A percentile compares a stretch with the other conserved stretches of the same genome.
These are phyloP conservation scores for Sporothrix pallida DNA, from an alignment of 2,329 filamentous ascomycete genomes.

Conservation along the genomic window DNA sequence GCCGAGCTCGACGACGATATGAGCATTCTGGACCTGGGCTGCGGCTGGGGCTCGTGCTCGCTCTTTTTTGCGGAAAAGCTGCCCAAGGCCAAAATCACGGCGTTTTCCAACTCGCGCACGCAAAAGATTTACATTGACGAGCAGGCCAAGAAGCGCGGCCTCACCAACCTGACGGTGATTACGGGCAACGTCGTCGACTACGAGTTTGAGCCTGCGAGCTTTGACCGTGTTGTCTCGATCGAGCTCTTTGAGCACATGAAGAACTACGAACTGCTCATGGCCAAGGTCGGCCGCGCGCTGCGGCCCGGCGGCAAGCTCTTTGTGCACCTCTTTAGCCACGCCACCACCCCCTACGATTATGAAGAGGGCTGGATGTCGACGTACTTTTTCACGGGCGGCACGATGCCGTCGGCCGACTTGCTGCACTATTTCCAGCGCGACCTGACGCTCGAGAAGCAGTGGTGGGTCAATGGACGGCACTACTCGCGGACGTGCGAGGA, in stretches of 20 bases:
- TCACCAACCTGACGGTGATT: slow-evolving; percentile 67
- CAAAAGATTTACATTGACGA: slow-evolving; percentile 71
- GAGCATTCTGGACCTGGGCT: slow-evolving; percentile 68
- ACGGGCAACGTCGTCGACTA: slow-evolving; percentile 71
- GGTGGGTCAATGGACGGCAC: slow-evolving; percentile 73
- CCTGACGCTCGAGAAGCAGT: slow-evolving; percentile 64
- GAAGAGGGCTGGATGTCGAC: slow-evolving; percentile 76
- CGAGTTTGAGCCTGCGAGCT: slow-evolving; percentile 63
- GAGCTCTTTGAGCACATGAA: slow-evolving; percentile 80
- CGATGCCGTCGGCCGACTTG: slow-evolving; percentile 72
- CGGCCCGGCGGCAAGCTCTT: slow-evolving; percentile 70
- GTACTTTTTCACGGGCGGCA: slow-evolving; percentile 75
- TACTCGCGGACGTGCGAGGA: slow-evolving; percentile 75
- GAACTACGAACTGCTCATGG: slow-evolving; percentile 71
- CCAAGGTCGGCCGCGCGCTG: slow-evolving; percentile 64
- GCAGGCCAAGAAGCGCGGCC: slow-evolving; percentile 59
- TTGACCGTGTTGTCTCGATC: slow-evolving; percentile 70
- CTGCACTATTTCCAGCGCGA: slow-evolving; percentile 70
- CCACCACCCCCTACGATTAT: slow-evolving; percentile 70
- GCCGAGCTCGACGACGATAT: slow-evolving; percentile 65
- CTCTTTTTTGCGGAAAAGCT: slow-evolving; percentile 70
- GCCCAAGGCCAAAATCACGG: slow-evolving; percentile 66
- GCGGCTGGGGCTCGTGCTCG: slow-evolving; percentile 70
- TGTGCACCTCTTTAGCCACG: slow-evolving; percentile 71
- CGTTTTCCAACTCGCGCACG: slow-evolving; percentile 72